These are phyloP conservation scores for Daldinia caldariorum DNA, from an alignment of 495 filamentous ascomycete species.

Conservation along the genomic window DNA sequence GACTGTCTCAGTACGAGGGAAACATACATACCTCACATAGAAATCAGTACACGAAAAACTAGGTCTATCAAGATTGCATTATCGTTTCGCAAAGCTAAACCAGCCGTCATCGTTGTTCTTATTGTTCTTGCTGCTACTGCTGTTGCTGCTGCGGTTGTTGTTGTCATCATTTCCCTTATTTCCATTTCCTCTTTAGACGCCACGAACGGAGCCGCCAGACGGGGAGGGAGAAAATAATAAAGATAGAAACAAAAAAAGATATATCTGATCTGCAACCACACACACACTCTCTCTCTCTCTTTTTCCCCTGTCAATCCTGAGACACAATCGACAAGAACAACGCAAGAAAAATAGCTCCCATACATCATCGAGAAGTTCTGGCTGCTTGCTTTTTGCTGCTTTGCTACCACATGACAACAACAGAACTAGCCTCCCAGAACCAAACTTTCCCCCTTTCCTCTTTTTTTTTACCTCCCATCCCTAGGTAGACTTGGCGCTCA, in stretches of 20 bases:
- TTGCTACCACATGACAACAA: background rate
- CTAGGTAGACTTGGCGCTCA: background rate
- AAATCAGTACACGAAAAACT: conserved; percentile 3
- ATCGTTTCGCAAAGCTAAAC: conserved; percentile 39
- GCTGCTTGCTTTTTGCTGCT: background rate
- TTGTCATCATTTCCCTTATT: conserved; percentile 38
- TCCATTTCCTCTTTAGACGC: conserved; percentile 31
- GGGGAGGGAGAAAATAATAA: background rate
- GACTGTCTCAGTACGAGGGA: background rate
- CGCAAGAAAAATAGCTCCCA: background rate
- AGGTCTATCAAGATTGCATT: conserved; percentile 45
- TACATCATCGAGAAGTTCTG: background rate
- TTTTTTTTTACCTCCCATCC: background rate
- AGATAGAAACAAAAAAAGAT: background rate
- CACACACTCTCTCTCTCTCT: background rate
- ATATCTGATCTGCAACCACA: conserved; percentile 5
- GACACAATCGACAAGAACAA: background rate
- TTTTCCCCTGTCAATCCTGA: background rate
- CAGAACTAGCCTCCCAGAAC: background rate
- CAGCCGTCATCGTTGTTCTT: conserved; percentile 18
- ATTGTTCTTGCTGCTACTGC: background rate
- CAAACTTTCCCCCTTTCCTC: background rate
- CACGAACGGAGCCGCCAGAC: conserved; percentile 10
- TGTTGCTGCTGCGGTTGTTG: too few relatives aligned
- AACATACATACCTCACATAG: background rate